Evolutionary conservation across 2,329 filamentous ascomycete genomes (phyloP).

Genomic region (Pezicula neosporulosa): DNA sequence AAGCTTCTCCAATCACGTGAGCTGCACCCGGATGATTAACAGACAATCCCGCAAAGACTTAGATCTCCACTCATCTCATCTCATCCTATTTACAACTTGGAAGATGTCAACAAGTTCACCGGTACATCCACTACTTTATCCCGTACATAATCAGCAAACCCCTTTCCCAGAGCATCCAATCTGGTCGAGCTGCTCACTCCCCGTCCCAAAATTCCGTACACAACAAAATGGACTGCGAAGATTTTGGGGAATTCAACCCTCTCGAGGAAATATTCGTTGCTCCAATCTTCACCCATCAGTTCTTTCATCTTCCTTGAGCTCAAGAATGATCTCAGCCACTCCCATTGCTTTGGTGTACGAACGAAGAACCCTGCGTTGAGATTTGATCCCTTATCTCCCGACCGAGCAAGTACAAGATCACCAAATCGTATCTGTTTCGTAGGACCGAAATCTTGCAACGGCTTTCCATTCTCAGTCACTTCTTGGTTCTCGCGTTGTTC

Average conservation of each 20-base stretch:
- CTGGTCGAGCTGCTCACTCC: slow-evolving; percentile 20
- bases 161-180: slow-evolving; percentile 19
- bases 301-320: slow-evolving; percentile 16
- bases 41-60: neutral
- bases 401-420: slow-evolving; percentile 12
- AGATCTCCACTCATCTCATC: neutral
- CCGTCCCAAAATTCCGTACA: slow-evolving; percentile 32
- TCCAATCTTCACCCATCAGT: slow-evolving; percentile 21
- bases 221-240: slow-evolving; percentile 22
- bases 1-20: no score
- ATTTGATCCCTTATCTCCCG: slow-evolving; percentile 35
- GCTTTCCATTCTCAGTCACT: neutral
- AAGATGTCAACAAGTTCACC: neutral
- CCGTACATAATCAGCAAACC: slow-evolving; percentile 14
- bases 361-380: slow-evolving; percentile 39
- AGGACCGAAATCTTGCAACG: slow-evolving; percentile 14
- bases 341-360: slow-evolving; percentile 32
- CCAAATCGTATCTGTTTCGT: slow-evolving; percentile 12
- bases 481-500: slow-evolving; percentile 22
- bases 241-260: slow-evolving; percentile 16
- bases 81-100: neutral
- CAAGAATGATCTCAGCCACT: slow-evolving; percentile 31
- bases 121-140: slow-evolving; percentile 13
- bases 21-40: neutral
- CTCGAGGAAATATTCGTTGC: slow-evolving; percentile 24